Percentiles rank a stretch among this genome's conserved stretches.
These are phyloP conservation scores for Ilex asprella DNA, from an alignment of 257 asterid species.

Conservation along the genomic window DNA sequence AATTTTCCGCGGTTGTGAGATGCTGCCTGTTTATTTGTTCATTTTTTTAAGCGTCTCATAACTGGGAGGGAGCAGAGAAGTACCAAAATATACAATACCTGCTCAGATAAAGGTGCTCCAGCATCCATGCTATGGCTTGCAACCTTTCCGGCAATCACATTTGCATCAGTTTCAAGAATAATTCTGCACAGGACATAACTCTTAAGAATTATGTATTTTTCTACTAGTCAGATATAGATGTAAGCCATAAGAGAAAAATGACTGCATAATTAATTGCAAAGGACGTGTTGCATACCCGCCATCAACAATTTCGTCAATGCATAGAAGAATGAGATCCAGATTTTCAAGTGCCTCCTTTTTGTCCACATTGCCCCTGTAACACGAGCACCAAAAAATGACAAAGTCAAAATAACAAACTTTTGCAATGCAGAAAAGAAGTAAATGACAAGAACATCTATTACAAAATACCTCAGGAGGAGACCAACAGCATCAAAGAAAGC, in stretches of 20 bases:
- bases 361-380: conserved; percentile 52
- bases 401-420: background rate
- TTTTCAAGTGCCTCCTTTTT: conserved; percentile 75
- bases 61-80: background rate
- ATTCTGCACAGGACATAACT: conserved; percentile 17
- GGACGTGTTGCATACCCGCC: conserved; percentile 53
- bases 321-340: conserved; percentile 71
- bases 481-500: conserved; percentile 73
- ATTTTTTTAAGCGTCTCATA: no score
- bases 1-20: background rate
- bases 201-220: no score
- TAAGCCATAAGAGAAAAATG: no score
- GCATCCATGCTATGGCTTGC: conserved; percentile 27
- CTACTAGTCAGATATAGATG: no score
- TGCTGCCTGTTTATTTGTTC: background rate
- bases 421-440: conserved; percentile 3
- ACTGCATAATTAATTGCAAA: background rate
- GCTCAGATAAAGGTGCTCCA: conserved; percentile 35
- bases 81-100: conserved; percentile 14
- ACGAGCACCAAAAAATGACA: conserved; percentile 1
- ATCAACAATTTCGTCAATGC: conserved; percentile 82
- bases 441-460: conserved; percentile 4
- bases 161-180: conserved; percentile 36
- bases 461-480: conserved; percentile 57
- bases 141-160: conserved; percentile 36